These are phyloP conservation scores for Gossypium trilobum DNA, from an alignment of 441 rosid genomes.

Conservation along the genomic window DNA sequence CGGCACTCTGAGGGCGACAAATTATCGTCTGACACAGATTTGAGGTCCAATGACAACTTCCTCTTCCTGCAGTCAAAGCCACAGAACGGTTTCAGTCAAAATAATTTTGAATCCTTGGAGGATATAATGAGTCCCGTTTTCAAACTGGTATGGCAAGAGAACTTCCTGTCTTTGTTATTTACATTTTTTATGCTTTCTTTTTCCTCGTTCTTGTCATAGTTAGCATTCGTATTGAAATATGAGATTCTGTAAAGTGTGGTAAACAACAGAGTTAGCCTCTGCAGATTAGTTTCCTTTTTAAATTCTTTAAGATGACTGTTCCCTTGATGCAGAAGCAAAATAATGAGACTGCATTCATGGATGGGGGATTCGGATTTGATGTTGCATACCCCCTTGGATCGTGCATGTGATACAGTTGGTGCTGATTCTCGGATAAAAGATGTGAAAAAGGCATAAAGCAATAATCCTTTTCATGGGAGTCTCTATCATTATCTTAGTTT, in stretches of 20 bases:
- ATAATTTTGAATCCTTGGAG: conserved; percentile 45
- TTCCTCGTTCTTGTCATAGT: not conserved
- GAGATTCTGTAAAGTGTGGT: not conserved
- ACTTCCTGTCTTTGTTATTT: not conserved
- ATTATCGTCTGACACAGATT: conserved; percentile 27
- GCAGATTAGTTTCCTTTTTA: not conserved
- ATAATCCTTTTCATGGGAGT: conserved; percentile 2
- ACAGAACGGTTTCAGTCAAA: conserved; percentile 37
- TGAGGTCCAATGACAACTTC: conserved; percentile 34
- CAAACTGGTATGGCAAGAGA: conserved; percentile 44
- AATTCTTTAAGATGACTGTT: conserved; percentile 14
- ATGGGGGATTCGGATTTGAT: conserved; percentile 60
- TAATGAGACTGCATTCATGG: conserved; percentile 33
- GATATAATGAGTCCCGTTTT: conserved; percentile 57
- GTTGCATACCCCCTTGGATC: conserved; percentile 41
- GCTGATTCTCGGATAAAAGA: conserved; percentile 10
- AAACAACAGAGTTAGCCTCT: not conserved
- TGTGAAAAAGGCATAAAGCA: not conserved
- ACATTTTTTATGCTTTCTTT: not conserved
- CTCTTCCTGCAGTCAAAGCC: conserved; percentile 36
- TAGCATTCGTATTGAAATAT: not conserved
- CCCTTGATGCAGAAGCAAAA: conserved; percentile 47
- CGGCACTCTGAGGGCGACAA: conserved; percentile 34
- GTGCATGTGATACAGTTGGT: conserved; percentile 27
- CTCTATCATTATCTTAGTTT: not conserved